Evolutionary conservation across 495 filamentous ascomycete genomes (phyloP), one percentile per base, ranked within the genome.

Genomic region (Daldinia concentrica): DNA sequence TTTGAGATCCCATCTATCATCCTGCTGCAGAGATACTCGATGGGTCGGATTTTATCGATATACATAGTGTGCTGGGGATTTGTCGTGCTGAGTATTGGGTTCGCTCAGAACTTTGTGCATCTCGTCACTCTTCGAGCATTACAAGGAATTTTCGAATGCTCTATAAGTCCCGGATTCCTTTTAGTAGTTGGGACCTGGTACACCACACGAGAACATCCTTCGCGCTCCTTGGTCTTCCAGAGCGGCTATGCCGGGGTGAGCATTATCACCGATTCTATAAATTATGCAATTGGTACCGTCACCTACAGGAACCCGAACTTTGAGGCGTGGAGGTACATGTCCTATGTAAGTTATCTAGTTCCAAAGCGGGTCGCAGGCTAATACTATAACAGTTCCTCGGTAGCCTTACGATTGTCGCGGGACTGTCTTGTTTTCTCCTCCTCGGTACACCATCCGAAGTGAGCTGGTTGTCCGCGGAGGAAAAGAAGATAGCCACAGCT

Each of bases 161-260:
- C 66, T n/a, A 76, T 80, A 15, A 72, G 77, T 26, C 79, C 79
- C 4, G 72, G 69, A 8, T 79, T 79, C 58, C 55, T 81, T 2
- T 65, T 80, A 24, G 58, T 81, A 34, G 68, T 71, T 6, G 79
- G 75, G 14, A 64, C 66, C 14, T 81, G 78, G 77, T 81, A 80
- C 50, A 69, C 65, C n/a, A 73, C 69, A 6, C 68, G 74, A 11
- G 79, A 81, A 54, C 78, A 80, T 41, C 43, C 78, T 1, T 62
- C 71, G 4, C 75, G 79, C 15, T 54, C 79, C n/a, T 50, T 79
- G 12, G 69, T 80, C 32, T 81, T 78, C 74, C 67, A 68, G 29
- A 69, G 69, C 39, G 67, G 73, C 6, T 79, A 73, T 52, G 72
- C 68, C 12, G 77, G 77, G 17, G 50, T 79, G 14, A 62, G 68